phyloP scores from a whole-genome alignment of 768 basidiomycete genomes.

The Boletus pseudopeckii region DNA sequence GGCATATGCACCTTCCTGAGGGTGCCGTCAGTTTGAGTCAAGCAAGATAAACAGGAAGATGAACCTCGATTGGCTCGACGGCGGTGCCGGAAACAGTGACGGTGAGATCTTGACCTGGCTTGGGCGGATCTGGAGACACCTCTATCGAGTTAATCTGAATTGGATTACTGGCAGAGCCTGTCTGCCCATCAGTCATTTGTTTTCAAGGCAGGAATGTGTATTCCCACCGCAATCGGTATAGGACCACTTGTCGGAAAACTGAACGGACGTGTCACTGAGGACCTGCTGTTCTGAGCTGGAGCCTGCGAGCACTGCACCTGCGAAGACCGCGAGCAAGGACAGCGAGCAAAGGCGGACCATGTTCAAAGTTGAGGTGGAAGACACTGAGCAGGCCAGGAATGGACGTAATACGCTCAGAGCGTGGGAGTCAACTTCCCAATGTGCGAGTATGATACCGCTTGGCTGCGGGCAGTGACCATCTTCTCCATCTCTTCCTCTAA shows the following conservation, averaged over 20 bases:
- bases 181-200: slow-evolving; percentile 2
- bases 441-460: background rate
- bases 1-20: slow-evolving; percentile 85
- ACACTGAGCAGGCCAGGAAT: slow-evolving; percentile 19
- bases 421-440: slow-evolving; percentile 21
- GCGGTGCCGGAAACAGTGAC: slow-evolving; percentile 71
- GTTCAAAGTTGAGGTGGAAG: slow-evolving; percentile 8
- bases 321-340: slow-evolving; percentile 30
- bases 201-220: slow-evolving; percentile 4
- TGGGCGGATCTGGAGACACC: slow-evolving; percentile 84
- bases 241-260: slow-evolving; percentile 51
- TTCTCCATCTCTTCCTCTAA: background rate
- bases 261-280: slow-evolving; percentile 29
- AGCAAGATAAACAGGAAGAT: slow-evolving; percentile 8
- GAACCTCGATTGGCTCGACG: slow-evolving; percentile 60
- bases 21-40: slow-evolving; percentile 8
- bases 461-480: slow-evolving; percentile 1
- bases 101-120: slow-evolving; percentile 85
- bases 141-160: slow-evolving; percentile 68
- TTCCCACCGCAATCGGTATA: slow-evolving; percentile 74
- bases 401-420: slow-evolving; percentile 14
- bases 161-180: slow-evolving; percentile 45
- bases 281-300: slow-evolving; percentile 30
- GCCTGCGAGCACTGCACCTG: slow-evolving; percentile 23
- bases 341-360: slow-evolving; percentile 30